A percentile compares a stretch with the other conserved stretches of the same genome.
These are phyloP conservation scores for Solanum sitiens DNA, from an alignment of 257 asterid species.

Conservation along the genomic window DNA sequence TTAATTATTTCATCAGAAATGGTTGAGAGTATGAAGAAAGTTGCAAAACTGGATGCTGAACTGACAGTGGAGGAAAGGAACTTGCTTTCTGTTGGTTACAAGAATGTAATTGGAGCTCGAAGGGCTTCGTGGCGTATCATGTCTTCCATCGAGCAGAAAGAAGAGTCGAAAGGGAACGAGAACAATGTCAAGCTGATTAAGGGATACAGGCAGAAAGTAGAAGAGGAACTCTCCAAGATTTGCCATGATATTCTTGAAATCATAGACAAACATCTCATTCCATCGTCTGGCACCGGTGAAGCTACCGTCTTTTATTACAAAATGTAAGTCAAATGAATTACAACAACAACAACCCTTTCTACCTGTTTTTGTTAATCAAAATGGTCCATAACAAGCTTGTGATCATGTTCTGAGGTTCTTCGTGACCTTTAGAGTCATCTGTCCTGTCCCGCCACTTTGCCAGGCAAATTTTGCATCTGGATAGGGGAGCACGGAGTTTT, in stretches of 20 bases:
- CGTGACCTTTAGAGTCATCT: not conserved
- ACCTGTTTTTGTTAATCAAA: not conserved
- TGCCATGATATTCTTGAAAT: not conserved
- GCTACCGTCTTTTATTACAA: slow-evolving; percentile 25
- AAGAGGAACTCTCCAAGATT: not conserved
- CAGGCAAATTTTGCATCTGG: too few relatives aligned
- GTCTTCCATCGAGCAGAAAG: slow-evolving; percentile 91
- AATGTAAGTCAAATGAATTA: slow-evolving; percentile 37
- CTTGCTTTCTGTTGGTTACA: slow-evolving; percentile 89
- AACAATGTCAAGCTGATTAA: not conserved
- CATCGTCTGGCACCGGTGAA: not conserved
- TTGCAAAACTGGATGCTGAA: slow-evolving; percentile 75
- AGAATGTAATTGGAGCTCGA: slow-evolving; percentile 85
- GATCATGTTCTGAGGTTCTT: not conserved
- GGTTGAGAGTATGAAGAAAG: slow-evolving; percentile 79
- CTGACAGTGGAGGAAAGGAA: slow-evolving; percentile 76
- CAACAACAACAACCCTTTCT: not conserved
- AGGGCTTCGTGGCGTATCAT: slow-evolving; percentile 91
- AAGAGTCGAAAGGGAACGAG: slow-evolving; percentile 43
- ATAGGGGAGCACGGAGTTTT: too few relatives aligned
- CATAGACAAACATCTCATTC: slow-evolving; percentile 4
- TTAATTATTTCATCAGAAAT: slow-evolving; percentile 32
- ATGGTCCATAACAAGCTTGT: not conserved
- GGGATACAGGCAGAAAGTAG: not conserved
- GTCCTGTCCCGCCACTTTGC: too few relatives aligned